These are phyloP conservation scores for Fraxinus baroniana DNA, from an alignment of 305 asterid species.

Conservation along the genomic window DNA sequence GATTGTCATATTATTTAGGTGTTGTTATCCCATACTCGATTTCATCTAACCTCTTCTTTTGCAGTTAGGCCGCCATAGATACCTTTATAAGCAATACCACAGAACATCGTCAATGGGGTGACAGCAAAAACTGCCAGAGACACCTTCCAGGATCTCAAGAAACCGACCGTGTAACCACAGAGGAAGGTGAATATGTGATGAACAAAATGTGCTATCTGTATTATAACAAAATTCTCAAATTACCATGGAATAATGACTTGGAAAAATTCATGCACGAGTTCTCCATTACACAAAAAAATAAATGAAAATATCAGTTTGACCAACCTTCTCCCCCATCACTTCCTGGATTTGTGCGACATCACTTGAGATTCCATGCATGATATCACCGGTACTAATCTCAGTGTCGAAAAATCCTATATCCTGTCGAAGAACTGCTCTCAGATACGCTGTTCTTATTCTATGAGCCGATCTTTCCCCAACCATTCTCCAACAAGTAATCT, in stretches of 20 bases:
- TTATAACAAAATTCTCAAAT: slow-evolving; percentile 12
- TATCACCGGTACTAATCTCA: slow-evolving; percentile 62
- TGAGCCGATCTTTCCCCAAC: slow-evolving; percentile 85
- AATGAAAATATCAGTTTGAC: background rate
- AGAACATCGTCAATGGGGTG: slow-evolving; percentile 76
- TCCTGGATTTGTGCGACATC: slow-evolving; percentile 92
- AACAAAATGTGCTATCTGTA: slow-evolving; percentile 83
- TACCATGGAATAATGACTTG: background rate
- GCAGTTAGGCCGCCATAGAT: slow-evolving; percentile 71
- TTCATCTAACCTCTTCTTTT: slow-evolving; percentile 71
- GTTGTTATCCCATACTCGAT: background rate
- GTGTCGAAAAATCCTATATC: slow-evolving; percentile 80
- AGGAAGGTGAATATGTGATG: slow-evolving; percentile 80
- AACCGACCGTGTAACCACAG: slow-evolving; percentile 69
- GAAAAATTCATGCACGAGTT: background rate
- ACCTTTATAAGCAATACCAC: slow-evolving; percentile 80
- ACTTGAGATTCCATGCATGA: slow-evolving; percentile 90
- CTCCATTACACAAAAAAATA: background rate
- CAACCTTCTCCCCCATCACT: slow-evolving; percentile 88
- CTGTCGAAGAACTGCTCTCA: slow-evolving; percentile 72
- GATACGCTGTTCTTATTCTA: slow-evolving; percentile 69
- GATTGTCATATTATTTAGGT: background rate
- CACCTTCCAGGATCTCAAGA: slow-evolving; percentile 63
- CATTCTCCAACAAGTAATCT: slow-evolving; percentile 82
- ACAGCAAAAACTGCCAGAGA: slow-evolving; percentile 76